These are phyloP conservation scores for Neostapfia colusana DNA, from an alignment of 176 grass and related monocot species.

Conservation along the genomic window DNA sequence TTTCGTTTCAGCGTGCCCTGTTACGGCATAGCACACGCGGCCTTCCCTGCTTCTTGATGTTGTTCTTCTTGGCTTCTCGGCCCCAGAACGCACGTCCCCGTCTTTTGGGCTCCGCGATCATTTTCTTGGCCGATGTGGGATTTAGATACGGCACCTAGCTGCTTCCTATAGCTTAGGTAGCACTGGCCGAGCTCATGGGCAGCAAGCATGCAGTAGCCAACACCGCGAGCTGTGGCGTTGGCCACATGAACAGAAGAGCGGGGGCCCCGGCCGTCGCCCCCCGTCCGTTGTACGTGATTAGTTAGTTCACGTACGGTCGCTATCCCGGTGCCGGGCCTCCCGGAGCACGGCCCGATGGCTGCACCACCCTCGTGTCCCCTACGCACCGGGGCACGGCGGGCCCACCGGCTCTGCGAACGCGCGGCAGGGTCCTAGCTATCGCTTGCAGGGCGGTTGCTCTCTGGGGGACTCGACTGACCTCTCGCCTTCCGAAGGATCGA, in stretches of 20 bases:
- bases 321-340: slow-evolving; percentile 17
- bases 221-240: neutral
- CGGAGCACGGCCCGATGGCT: neutral
- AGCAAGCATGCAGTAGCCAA: neutral
- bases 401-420: slow-evolving; percentile 17
- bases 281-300: neutral
- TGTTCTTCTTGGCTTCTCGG: neutral
- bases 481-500: neutral
- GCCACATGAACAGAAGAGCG: neutral
- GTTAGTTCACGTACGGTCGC: slow-evolving; percentile 16
- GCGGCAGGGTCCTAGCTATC: too few relatives aligned
- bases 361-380: slow-evolving; percentile 23
- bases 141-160: slow-evolving; percentile 25
- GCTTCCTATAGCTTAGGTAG: neutral
- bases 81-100: neutral
- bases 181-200: neutral
- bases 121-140: neutral
- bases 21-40: neutral
- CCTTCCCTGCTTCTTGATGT: neutral
- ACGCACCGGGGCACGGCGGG: slow-evolving; percentile 27
- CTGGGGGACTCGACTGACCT: neutral
- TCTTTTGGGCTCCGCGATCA: neutral
- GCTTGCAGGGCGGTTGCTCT: neutral
- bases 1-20: neutral
- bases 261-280: too few relatives aligned